A percentile compares a stretch with the other conserved stretches of the same genome.
phyloP scores from a whole-genome alignment of 768 basidiomycete species.

The Amanita muscaria region DNA sequence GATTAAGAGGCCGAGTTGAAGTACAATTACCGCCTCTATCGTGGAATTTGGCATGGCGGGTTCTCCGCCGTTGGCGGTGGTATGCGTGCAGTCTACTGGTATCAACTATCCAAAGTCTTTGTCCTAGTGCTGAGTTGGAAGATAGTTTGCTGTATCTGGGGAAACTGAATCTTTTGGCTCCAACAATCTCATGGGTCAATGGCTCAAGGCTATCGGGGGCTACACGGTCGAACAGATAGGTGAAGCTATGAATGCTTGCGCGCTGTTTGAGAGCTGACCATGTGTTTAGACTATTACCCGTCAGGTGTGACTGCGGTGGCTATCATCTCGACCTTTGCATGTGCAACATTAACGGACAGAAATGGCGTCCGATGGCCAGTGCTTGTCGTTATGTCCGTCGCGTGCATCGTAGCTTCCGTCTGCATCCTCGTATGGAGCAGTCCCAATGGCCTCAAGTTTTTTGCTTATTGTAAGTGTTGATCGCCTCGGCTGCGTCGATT shows the following conservation, averaged over 20 bases:
- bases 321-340: constrained; percentile 53
- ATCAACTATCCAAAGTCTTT: background rate
- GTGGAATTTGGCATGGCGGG: constrained; percentile 36
- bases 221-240: constrained; percentile 58
- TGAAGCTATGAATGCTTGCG: constrained; percentile 10
- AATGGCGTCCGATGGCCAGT: constrained; percentile 53
- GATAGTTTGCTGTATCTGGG: constrained; percentile 54
- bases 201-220: constrained; percentile 52
- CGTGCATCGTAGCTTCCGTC: constrained; percentile 43
- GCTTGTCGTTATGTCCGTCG: constrained; percentile 52
- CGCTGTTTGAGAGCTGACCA: background rate
- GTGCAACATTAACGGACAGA: constrained; percentile 56
- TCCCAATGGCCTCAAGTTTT: constrained; percentile 58
- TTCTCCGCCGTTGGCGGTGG: constrained; percentile 57
- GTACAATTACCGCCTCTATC: constrained; percentile 34
- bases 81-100: constrained; percentile 61
- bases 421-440: constrained; percentile 55
- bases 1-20: constrained; percentile 35
- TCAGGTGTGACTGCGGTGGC: constrained; percentile 58
- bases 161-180: constrained; percentile 63
- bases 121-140: background rate
- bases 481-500: background rate
- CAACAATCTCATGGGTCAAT: constrained; percentile 69
- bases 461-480: constrained; percentile 53
- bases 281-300: constrained; percentile 35